Percentiles rank a stretch among this genome's conserved stretches.
Conservation (phyloP, 1,139 yeast genomes). For the Groenewaldozyma auringiensis region DNA sequence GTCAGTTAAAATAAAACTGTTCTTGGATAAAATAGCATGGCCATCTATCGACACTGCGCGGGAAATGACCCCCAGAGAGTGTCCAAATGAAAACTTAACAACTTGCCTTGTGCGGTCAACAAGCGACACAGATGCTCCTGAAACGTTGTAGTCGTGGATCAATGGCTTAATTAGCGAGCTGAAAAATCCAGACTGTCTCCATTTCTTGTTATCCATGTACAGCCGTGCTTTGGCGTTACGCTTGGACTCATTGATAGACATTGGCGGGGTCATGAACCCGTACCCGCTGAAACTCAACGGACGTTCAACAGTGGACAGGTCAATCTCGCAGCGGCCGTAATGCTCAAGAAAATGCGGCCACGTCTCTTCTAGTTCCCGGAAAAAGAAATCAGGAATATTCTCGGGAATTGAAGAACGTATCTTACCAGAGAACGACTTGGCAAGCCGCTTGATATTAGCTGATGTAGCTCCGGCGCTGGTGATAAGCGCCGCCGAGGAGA, state of each 20-base stretch:
- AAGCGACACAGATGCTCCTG: slow-evolving; percentile 52
- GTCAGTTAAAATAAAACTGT: slow-evolving; percentile 47
- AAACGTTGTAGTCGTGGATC: slow-evolving; percentile 27
- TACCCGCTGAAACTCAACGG: slow-evolving; percentile 46
- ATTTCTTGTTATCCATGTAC: slow-evolving; percentile 40
- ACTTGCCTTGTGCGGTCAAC: slow-evolving; percentile 43
- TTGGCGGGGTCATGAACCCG: slow-evolving; percentile 54
- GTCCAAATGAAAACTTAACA: slow-evolving; percentile 41
- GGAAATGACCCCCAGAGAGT: slow-evolving; percentile 36
- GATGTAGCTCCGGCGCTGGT: not conserved
- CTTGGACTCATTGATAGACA: slow-evolving; percentile 21
- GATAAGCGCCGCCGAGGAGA: not conserved
- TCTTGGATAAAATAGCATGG: slow-evolving; percentile 55
- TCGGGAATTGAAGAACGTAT: slow-evolving; percentile 17
- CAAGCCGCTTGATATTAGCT: slow-evolving; percentile 4
- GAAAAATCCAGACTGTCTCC: slow-evolving; percentile 42
- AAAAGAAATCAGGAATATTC: slow-evolving; percentile 12
- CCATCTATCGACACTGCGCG: slow-evolving; percentile 55
- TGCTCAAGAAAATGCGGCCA: slow-evolving; percentile 55
- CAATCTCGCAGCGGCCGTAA: slow-evolving; percentile 53
- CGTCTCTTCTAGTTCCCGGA: slow-evolving; percentile 34
- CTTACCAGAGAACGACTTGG: slow-evolving; percentile 7
- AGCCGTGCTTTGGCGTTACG: slow-evolving; percentile 33
- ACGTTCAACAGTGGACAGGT: slow-evolving; percentile 47
- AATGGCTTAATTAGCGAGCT: slow-evolving; percentile 30